These are phyloP conservation scores for Fusarium agapanthi DNA, from an alignment of 2,329 filamentous ascomycete genomes.

Conservation along the genomic window DNA sequence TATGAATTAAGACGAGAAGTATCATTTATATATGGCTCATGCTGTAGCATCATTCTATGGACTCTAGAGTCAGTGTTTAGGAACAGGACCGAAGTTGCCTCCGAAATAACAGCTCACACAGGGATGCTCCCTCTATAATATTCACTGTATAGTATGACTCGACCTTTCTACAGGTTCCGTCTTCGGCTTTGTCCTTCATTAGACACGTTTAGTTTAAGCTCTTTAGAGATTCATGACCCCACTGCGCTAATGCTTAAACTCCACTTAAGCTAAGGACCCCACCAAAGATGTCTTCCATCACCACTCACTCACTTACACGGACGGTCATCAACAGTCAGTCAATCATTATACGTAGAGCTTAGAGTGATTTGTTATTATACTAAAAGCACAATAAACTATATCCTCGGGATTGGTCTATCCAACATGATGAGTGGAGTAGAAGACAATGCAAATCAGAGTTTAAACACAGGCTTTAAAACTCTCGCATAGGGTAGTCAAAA, in stretches of 20 bases:
- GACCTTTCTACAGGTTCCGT: constrained; percentile 29
- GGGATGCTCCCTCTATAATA: background rate
- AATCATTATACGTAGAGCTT: background rate
- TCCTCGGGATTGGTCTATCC: background rate
- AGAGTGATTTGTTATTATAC: background rate
- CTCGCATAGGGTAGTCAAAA: background rate
- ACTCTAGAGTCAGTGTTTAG: background rate
- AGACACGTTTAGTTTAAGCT: background rate
- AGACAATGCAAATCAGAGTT: background rate
- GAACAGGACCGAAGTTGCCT: constrained; percentile 16
- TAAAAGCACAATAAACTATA: background rate
- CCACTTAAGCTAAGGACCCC: background rate
- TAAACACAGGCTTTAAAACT: background rate
- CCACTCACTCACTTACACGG: constrained; percentile 7
- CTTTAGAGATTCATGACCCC: background rate
- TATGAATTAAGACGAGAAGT: background rate
- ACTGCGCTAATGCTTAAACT: background rate
- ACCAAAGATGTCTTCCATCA: background rate
- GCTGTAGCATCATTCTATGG: background rate
- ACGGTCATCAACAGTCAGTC: background rate
- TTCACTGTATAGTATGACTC: constrained; percentile 32
- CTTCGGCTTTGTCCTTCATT: constrained; percentile 32
- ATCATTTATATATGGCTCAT: constrained; percentile 1
- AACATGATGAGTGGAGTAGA: too few relatives aligned
- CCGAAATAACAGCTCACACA: constrained; percentile 29